Percentiles rank a stretch among this genome's conserved stretches.
Conservation (phyloP, 768 basidiomycete species). For the Sutorius australiensis region DNA sequence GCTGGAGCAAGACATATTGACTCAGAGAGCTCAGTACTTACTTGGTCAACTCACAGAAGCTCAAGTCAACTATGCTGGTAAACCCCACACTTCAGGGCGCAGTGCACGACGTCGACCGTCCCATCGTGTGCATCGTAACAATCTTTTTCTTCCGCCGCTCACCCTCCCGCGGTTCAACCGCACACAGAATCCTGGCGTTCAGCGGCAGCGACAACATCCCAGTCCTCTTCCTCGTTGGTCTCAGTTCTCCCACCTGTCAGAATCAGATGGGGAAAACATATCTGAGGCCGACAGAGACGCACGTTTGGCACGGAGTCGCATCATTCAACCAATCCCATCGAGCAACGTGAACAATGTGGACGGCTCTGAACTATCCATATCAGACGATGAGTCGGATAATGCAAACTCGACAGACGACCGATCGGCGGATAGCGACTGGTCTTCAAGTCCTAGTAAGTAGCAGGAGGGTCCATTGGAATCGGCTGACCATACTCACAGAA, state of each 20-base stretch:
- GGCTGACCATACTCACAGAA: conserved; percentile 19
- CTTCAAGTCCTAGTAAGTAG: conserved; percentile 37
- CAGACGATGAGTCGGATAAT: conserved; percentile 78
- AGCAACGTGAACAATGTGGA: conserved; percentile 14
- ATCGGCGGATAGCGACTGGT: conserved; percentile 36
- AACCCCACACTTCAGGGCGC: not conserved
- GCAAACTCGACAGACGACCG: conserved; percentile 58
- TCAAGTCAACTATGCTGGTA: conserved; percentile 3
- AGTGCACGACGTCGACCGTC: conserved; percentile 6
- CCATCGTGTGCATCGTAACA: conserved; percentile 38
- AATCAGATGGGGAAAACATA: conserved; percentile 61
- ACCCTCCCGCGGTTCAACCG: conserved; percentile 27
- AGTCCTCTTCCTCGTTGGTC: conserved; percentile 20
- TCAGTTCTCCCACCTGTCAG: conserved; percentile 39
- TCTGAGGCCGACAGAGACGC: conserved; percentile 70
- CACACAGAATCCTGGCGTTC: conserved; percentile 1
- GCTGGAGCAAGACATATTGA: conserved; percentile 62
- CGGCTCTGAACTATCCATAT: conserved; percentile 50
- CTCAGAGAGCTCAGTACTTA: conserved; percentile 57
- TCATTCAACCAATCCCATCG: conserved; percentile 33
- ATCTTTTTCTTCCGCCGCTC: conserved; percentile 48
- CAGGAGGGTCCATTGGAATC: not conserved
- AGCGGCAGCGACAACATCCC: conserved; percentile 5
- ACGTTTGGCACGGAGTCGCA: conserved; percentile 64
- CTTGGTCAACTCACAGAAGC: conserved; percentile 35